Evolutionary conservation across 495 filamentous ascomycete genomes (phyloP), one percentile per base, ranked within the genome.

Genomic region (Usnea hakonensis): DNA sequence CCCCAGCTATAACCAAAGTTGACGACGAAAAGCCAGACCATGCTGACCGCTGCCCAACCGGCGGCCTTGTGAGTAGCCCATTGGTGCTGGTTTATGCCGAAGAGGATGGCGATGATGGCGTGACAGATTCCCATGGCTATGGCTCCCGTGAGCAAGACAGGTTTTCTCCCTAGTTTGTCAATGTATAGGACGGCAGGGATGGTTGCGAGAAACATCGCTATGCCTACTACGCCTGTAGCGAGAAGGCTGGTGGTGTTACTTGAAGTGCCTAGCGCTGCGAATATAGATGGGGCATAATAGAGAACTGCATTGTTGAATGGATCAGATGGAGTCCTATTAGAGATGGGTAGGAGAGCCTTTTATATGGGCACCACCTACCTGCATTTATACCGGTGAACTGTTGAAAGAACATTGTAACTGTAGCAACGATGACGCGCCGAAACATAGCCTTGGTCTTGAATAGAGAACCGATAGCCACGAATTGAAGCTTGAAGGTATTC

Each of bases 121-220:
- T 91, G 90, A 66, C 89, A 82, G 85, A 90, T 91, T 65, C 80
- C 79, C n/a, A 86, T 86, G 14, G 82, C 88, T 63, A 90, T 80
- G 10, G 83, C 85, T 17, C 88, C 90, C 80, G 84, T 88, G 63
- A 91, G 78, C 32, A 94, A 81, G 38, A 85, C 87, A 41, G 84
- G 80, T 9, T 85, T 80, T 11, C 89, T 81, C 19, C 89, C 89
- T 6, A 90, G 78, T 4, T 84, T 83, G 70, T 93, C 37, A 76
- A 78, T 19, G 87, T 90, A 62, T 84, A 71, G 0, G 78, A 76
- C 8, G 81, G 86, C 69, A 80, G 86, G 87, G 37, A 89, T 82
- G 7, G 87, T 89, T 35, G 81, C 82, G 60, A 87, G 44, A 65
- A 85, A 82, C 81, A 91, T 83, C 60, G 81, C 80, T 0, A 77